Conservation (phyloP, 352 stramenopile genomes). For the Lagenidium giganteum region DNA sequence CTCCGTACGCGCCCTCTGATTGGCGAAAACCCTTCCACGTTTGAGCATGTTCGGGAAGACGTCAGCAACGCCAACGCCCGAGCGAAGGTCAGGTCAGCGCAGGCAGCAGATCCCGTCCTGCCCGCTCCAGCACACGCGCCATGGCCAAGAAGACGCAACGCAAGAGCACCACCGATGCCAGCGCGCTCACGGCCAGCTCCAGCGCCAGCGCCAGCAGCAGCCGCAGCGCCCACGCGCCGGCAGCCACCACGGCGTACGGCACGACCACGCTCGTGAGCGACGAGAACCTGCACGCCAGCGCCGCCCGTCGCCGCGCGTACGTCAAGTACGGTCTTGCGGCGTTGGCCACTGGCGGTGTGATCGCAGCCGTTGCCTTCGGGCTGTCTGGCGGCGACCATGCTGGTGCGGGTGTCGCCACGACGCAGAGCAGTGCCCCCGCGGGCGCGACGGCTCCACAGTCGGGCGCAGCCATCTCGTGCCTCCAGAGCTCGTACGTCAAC, state of each 20-base stretch:
- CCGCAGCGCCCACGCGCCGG: constrained; percentile 6
- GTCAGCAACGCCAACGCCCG: too few species aligned
- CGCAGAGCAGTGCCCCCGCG: neutral
- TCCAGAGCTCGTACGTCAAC: constrained; percentile 64
- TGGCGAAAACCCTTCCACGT: too few species aligned
- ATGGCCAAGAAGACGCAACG: too few species aligned
- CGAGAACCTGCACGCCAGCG: constrained; percentile 5
- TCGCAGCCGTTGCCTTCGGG: constrained; percentile 20
- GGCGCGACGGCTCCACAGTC: neutral
- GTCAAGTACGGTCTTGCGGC: constrained; percentile 22
- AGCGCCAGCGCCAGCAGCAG: neutral
- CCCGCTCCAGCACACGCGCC: too few species aligned
- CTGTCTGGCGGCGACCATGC: constrained; percentile 1
- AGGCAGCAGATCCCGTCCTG: too few species aligned
- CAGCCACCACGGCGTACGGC: constrained; percentile 33
- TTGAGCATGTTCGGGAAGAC: too few species aligned
- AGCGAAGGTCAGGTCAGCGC: too few species aligned
- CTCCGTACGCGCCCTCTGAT: too few species aligned
- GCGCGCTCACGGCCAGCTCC: too few species aligned
- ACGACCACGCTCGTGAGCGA: constrained; percentile 27
- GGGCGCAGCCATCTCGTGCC: constrained; percentile 27
- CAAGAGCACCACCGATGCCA: too few species aligned
- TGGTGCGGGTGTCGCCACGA: neutral
- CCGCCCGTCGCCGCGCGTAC: constrained; percentile 19
- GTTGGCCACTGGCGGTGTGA: constrained; percentile 18